phyloP scores from a whole-genome alignment of 768 basidiomycete genomes.

The Lactarius evosmus region DNA sequence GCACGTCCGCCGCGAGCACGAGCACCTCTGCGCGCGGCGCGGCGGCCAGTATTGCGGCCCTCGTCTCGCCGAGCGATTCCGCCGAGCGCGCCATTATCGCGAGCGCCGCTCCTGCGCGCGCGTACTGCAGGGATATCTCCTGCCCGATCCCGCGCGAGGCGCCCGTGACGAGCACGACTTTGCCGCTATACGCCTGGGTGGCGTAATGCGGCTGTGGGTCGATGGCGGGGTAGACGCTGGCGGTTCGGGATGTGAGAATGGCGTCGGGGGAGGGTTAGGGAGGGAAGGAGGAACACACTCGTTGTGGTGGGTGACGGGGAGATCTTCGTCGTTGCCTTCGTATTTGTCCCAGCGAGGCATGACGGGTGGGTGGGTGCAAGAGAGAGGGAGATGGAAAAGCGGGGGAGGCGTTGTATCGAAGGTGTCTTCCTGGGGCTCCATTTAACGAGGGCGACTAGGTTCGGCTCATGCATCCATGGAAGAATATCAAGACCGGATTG shows the following conservation, averaged over 20 bases:
- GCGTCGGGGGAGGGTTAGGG: neutral
- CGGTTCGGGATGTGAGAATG: neutral
- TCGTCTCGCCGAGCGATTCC: constrained; percentile 4
- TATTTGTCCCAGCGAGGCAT: neutral
- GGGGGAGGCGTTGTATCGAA: no score
- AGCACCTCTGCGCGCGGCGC: neutral
- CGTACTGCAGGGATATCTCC: constrained; percentile 9
- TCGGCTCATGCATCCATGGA: no score
- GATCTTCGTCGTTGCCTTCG: constrained; percentile 15
- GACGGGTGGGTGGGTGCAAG: neutral
- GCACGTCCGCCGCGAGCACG: constrained; percentile 8
- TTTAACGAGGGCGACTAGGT: no score
- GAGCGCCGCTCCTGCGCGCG: constrained; percentile 9
- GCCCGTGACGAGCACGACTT: constrained; percentile 16
- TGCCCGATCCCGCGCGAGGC: constrained; percentile 20
- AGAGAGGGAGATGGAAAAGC: neutral
- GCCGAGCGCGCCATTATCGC: constrained; percentile 2
- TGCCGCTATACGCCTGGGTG: neutral
- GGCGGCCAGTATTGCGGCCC: neutral
- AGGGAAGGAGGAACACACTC: neutral
- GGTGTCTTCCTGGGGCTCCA: no score
- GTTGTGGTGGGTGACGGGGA: constrained; percentile 9
- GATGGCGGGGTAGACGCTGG: constrained; percentile 15
- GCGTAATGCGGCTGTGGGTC: neutral
- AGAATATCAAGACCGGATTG: no score